Evolutionary conservation across 208 protist species (phyloP).

Genomic region (Acanthamoeba triangularis): DNA sequence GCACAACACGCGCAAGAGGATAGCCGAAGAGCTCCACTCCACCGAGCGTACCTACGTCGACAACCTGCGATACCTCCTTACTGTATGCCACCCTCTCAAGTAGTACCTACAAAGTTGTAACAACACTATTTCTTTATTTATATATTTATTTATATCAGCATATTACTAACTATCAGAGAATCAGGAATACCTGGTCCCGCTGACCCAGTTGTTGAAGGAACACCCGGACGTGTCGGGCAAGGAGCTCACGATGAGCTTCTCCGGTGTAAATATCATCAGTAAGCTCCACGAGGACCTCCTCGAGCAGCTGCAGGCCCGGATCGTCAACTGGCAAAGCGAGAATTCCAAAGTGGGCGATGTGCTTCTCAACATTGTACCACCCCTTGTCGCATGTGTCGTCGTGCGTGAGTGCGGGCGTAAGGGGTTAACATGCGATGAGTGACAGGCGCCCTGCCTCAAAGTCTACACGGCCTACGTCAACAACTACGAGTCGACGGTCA

Average conservation of each 20-base stretch:
- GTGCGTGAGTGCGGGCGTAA: neutral
- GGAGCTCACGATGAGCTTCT: neutral
- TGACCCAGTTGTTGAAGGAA: conserved; percentile 1
- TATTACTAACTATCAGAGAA: no score
- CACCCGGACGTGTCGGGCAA: neutral
- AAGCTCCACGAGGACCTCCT: conserved; percentile 19
- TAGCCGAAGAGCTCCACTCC: neutral
- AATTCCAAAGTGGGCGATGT: conserved; percentile 38
- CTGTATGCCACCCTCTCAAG: neutral
- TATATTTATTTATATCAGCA: no score
- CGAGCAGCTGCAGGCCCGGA: neutral
- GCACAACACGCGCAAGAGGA: neutral
- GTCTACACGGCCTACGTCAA: conserved; percentile 44
- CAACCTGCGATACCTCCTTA: neutral
- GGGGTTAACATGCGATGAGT: neutral
- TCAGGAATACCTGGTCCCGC: conserved; percentile 8
- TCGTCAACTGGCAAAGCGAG: neutral
- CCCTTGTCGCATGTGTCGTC: neutral
- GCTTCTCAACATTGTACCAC: neutral
- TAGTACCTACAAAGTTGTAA: neutral
- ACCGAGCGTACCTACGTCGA: conserved; percentile 31
- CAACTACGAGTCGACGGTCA: conserved; percentile 12
- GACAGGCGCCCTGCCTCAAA: conserved; percentile 53
- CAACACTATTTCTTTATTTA: no score
- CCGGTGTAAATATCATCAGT: neutral